A percentile compares a stretch with the other conserved stretches of the same genome.
phyloP scores from a whole-genome alignment of 2,329 filamentous ascomycete species.

The Neocucurbitaria cava region DNA sequence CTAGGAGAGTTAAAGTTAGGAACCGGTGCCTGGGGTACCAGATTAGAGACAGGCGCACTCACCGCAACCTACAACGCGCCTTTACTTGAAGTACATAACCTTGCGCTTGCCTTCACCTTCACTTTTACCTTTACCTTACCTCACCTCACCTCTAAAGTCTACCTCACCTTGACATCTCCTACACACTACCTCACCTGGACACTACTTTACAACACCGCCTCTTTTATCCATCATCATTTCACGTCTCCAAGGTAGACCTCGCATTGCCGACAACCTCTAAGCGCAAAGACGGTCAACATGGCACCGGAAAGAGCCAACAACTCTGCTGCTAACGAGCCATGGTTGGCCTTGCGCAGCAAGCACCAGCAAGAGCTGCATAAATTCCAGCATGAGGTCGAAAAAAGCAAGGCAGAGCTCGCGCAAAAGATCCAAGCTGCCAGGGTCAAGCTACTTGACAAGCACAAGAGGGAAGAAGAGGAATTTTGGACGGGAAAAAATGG shows the following conservation, averaged over 20 bases:
- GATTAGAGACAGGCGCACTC: too few relatives aligned
- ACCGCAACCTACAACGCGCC: not conserved
- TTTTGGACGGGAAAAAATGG: constrained; percentile 8
- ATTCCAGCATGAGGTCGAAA: not conserved
- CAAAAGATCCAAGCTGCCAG: not conserved
- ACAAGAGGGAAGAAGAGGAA: constrained; percentile 8
- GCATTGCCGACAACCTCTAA: too few relatives aligned
- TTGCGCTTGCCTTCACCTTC: not conserved
- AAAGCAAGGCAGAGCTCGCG: not conserved
- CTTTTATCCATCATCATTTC: not conserved
- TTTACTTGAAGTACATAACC: not conserved
- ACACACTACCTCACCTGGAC: not conserved
- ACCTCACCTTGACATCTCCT: not conserved
- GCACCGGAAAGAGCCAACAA: not conserved
- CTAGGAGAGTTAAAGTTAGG: too few relatives aligned
- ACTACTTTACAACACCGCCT: not conserved
- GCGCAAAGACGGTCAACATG: not conserved
- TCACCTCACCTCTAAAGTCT: not conserved
- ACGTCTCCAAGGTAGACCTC: not conserved
- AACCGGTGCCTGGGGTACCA: too few relatives aligned
- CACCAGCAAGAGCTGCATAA: not conserved
- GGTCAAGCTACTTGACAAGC: constrained; percentile 1
- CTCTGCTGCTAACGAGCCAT: not conserved
- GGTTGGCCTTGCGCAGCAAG: constrained; percentile 4
- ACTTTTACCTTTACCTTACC: not conserved